A percentile compares a stretch with the other conserved stretches of the same genome.
These are phyloP conservation scores for Juncus effusus DNA, from an alignment of 176 grass and related monocot species.

Conservation along the genomic window DNA sequence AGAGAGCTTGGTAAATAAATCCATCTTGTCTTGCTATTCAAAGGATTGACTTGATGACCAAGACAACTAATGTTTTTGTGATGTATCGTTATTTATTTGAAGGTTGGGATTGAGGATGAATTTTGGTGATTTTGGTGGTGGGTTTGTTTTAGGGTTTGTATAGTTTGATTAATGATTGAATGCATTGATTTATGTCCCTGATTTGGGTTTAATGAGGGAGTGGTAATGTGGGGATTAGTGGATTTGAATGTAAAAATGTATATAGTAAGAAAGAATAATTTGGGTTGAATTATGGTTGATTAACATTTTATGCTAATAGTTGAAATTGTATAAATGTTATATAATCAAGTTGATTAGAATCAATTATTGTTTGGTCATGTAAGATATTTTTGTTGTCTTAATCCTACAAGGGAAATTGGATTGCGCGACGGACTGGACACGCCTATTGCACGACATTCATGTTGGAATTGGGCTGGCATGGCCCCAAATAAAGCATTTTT, in stretches of 20 bases:
- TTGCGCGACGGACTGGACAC: no score
- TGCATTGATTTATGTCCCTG: constrained; percentile 21
- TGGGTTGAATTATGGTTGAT: background rate
- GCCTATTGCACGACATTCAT: no score
- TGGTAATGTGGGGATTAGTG: constrained; percentile 18
- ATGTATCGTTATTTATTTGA: no score
- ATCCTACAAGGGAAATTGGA: background rate
- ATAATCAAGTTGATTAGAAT: no score
- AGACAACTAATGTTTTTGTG: no score
- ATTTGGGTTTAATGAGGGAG: constrained; percentile 21
- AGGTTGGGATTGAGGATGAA: constrained; percentile 68
- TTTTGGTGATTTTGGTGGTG: constrained; percentile 33
- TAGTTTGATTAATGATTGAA: constrained; percentile 20
- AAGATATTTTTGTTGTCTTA: background rate
- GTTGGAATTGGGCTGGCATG: no score
- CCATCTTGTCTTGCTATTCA: no score
- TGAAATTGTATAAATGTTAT: background rate
- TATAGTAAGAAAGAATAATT: constrained; percentile 15
- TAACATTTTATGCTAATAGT: background rate
- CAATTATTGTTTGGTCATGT: background rate
- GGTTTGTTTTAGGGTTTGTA: constrained; percentile 53
- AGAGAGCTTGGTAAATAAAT: no score
- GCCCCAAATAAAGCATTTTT: no score
- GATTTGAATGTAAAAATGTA: constrained; percentile 28
- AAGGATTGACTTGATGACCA: no score